phyloP scores from a whole-genome alignment of 768 basidiomycete genomes.

The Termitomyces sp. region DNA sequence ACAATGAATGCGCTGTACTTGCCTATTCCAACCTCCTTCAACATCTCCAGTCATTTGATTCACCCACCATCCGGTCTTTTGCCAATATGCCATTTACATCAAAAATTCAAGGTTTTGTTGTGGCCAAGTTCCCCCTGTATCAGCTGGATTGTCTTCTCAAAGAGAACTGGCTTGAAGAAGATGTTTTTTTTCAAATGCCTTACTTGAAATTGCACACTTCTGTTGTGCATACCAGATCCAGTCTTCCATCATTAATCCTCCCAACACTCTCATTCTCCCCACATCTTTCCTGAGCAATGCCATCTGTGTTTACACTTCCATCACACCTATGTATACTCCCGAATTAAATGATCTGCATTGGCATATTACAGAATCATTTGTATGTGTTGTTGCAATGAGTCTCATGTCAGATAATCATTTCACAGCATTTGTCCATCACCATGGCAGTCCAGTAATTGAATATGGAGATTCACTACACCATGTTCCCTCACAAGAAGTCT shows the following conservation, averaged over 20 bases:
- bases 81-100: background rate
- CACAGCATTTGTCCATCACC: background rate
- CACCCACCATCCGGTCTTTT: background rate
- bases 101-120: background rate
- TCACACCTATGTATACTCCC: background rate
- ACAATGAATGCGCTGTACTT: background rate
- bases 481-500: background rate
- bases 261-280: constrained; percentile 8
- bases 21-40: background rate
- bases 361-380: background rate
- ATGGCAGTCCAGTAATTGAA: constrained; percentile 1
- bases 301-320: background rate
- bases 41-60: background rate
- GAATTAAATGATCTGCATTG: background rate
- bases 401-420: background rate
- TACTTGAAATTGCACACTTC: constrained; percentile 16
- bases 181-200: constrained; percentile 19
- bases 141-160: constrained; percentile 18
- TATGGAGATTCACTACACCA: constrained; percentile 15
- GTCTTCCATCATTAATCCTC: background rate
- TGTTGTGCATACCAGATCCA: background rate
- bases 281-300: constrained; percentile 9
- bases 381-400: background rate
- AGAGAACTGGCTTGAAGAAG: constrained; percentile 22
- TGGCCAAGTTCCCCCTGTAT: constrained; percentile 15